These are phyloP conservation scores for Raddia distichophylla DNA, from an alignment of 176 grass and related monocot species.

Conservation along the genomic window DNA sequence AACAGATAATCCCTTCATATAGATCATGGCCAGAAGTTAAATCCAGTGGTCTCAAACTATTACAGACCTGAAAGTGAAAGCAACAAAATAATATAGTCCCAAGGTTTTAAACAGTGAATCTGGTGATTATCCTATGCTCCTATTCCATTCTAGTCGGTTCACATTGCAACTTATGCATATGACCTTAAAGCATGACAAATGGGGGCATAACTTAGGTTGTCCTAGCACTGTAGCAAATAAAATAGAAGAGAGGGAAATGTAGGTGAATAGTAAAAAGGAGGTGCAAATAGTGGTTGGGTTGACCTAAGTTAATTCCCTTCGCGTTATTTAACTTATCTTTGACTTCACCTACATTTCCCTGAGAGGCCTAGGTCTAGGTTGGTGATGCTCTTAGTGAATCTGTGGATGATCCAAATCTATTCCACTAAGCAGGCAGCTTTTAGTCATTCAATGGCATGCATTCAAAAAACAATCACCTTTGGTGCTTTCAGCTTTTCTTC, in stretches of 20 bases:
- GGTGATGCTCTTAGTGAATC: background rate
- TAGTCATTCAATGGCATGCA: background rate
- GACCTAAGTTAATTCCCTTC: too few species aligned
- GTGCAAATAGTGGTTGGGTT: too few species aligned
- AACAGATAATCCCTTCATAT: background rate
- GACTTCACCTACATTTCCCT: too few species aligned
- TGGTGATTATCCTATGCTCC: background rate
- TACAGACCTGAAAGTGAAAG: background rate
- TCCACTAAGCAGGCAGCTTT: constrained; percentile 22
- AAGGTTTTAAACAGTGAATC: constrained; percentile 6
- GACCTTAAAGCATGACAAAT: too few species aligned
- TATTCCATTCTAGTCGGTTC: background rate
- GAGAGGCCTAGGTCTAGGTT: too few species aligned
- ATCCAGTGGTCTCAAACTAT: background rate
- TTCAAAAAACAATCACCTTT: constrained; percentile 63
- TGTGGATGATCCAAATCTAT: constrained; percentile 32
- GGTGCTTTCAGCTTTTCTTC: constrained; percentile 69
- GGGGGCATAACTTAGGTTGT: too few species aligned
- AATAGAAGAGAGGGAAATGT: too few species aligned
- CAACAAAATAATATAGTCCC: background rate
- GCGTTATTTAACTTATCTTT: too few species aligned
- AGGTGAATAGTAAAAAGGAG: too few species aligned
- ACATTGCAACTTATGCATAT: background rate
- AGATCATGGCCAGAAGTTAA: background rate
- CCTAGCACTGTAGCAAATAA: too few species aligned